Base-by-base conservation (phyloP, 2,329 filamentous ascomycete genomes). In the Colletotrichum truncatum region DNA sequence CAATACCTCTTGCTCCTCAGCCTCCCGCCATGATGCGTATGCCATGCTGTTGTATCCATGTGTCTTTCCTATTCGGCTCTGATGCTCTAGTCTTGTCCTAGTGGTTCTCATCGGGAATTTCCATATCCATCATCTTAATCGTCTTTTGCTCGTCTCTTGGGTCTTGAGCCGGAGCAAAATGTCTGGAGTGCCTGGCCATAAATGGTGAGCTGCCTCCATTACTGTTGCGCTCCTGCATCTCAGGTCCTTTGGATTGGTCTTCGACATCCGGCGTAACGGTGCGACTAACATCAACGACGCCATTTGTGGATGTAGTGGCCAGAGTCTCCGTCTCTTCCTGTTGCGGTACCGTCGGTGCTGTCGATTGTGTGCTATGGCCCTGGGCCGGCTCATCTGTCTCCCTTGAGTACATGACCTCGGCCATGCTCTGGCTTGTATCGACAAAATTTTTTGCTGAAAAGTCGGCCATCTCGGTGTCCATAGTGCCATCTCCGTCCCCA, bases 201-300 rank as follows among this genome's bases (percentile, higher is more conserved):
- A 77, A 74, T 6, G 73, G 70, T 5, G 68, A 68, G 11, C 68
- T 45, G 39, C 32, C 56, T 18, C 48, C 56, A 8, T 70, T 69
- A 21, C 71, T 71, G 34, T 68, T 66, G 28, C 78, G 76, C 67
- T 84, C 81, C 68, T 81, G 78, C 81, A 84, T 84, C 69, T 84
- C 81, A 1, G 81, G 81, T n/a, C 67, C 71, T 53, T 73, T 76
- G 9, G 64, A n/a, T 12, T 55, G 66, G 14, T 63, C 62, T 23
- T 66, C 62, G 16, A 51, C 9, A 41, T 67, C 58, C n/a, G 68
- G 61, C 30, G 66, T 69, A 6, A 70, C 53, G 12, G 61, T 70
- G 9, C 58, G 58, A 18, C 49, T 57, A 25, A 64, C 23, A 71
- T 72, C 14, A 55, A 70, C 21, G 41, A 59, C 16, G 59, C 60